A percentile compares a stretch with the other conserved stretches of the same genome.
phyloP scores from a whole-genome alignment of 768 basidiomycete species.

The Trichaptum fuscoviolaceum region DNA sequence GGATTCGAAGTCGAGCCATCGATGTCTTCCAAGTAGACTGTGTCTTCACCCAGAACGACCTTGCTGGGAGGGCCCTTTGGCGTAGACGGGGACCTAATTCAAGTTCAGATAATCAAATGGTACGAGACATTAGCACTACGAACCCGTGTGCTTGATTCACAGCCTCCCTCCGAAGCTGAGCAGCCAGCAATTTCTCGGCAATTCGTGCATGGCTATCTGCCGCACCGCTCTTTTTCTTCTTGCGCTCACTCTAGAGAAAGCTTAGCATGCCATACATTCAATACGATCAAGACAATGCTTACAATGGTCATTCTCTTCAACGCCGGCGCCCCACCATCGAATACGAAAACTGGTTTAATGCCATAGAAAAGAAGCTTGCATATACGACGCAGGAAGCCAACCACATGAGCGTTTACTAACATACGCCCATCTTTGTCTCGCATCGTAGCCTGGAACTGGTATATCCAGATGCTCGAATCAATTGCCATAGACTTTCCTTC shows the following conservation, averaged over 20 bases:
- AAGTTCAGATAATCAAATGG: constrained; percentile 8
- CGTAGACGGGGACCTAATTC: constrained; percentile 17
- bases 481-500: constrained; percentile 96
- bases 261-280: background rate
- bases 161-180: constrained; percentile 88
- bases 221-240: constrained; percentile 87
- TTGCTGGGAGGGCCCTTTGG: constrained; percentile 41
- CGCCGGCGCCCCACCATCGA: constrained; percentile 92
- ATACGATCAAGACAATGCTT: constrained; percentile 24
- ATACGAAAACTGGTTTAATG: constrained; percentile 97
- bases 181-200: constrained; percentile 89
- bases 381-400: constrained; percentile 87
- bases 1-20: constrained; percentile 37
- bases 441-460: constrained; percentile 99
- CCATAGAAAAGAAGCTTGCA: constrained; percentile 95
- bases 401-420: constrained; percentile 87
- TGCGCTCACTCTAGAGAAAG: constrained; percentile 66
- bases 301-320: constrained; percentile 90
- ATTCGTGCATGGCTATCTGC: constrained; percentile 79
- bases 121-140: constrained; percentile 10
- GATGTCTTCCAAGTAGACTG: constrained; percentile 88
- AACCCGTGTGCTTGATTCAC: constrained; percentile 52
- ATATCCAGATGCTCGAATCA: constrained; percentile 99
- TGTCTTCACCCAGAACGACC: constrained; percentile 59
- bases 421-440: constrained; percentile 92